phyloP scores from a whole-genome alignment of 2,329 filamentous ascomycete genomes.

The Penicillium vulpinum region DNA sequence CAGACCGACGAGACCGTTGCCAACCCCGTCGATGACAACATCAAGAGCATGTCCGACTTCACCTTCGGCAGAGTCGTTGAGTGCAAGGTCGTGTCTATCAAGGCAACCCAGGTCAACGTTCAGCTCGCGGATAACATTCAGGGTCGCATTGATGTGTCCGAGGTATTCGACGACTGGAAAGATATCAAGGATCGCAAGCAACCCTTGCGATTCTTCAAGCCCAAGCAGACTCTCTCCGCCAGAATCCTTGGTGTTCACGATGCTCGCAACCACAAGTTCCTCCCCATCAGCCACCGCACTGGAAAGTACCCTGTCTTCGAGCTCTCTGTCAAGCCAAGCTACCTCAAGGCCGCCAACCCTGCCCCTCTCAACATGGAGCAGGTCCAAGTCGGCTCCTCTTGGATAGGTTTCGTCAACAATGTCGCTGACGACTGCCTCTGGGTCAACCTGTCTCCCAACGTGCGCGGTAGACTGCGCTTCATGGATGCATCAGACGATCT shows the following conservation, averaged over 20 bases:
- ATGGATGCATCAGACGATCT: slow-evolving; percentile 87
- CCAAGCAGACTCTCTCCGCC: slow-evolving; percentile 69
- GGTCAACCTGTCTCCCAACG: slow-evolving; percentile 85
- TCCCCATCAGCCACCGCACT: slow-evolving; percentile 84
- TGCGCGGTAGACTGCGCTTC: slow-evolving; percentile 78
- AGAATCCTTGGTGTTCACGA: slow-evolving; percentile 86
- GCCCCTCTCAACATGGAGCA: slow-evolving; percentile 70
- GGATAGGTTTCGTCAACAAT: slow-evolving; percentile 90
- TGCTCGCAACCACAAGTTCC: slow-evolving; percentile 82
- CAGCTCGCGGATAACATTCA: slow-evolving; percentile 82
- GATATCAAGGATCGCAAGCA: slow-evolving; percentile 79
- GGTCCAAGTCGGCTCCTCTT: slow-evolving; percentile 68
- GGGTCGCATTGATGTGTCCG: slow-evolving; percentile 89
- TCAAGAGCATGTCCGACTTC: slow-evolving; percentile 70
- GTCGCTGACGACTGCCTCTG: slow-evolving; percentile 75
- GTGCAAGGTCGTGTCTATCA: slow-evolving; percentile 78
- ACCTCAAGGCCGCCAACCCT: slow-evolving; percentile 54
- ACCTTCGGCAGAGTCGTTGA: slow-evolving; percentile 70
- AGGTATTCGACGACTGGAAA: slow-evolving; percentile 85
- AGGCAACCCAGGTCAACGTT: slow-evolving; percentile 90
- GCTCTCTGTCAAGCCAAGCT: slow-evolving; percentile 74
- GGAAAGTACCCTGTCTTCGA: slow-evolving; percentile 80
- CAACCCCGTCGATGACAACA: slow-evolving; percentile 65
- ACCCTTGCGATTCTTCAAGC: slow-evolving; percentile 72
- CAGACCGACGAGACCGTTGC: slow-evolving; percentile 41